Conservation (phyloP, 2,329 filamentous ascomycete species). For the Laburnicola sp. region DNA sequence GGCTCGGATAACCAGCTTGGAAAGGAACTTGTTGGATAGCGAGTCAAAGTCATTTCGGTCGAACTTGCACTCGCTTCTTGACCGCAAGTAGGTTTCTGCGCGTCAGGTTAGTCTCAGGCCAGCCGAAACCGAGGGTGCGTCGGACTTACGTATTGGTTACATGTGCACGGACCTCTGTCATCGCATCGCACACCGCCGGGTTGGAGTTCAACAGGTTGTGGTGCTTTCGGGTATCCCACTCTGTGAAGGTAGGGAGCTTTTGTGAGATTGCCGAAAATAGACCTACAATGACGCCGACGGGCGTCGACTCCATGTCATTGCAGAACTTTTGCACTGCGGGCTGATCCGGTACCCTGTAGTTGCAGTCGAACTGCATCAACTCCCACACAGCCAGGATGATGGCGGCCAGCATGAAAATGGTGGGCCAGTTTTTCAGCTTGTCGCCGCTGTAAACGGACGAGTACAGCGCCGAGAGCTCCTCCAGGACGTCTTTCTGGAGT, state of each 20-base stretch:
- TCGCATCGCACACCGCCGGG: conserved; percentile 85
- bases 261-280: conserved; percentile 98
- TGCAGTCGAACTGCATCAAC: conserved; percentile 98
- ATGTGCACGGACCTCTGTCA: conserved; percentile 93
- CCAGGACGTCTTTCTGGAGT: conserved; percentile 91
- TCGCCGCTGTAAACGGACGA: conserved; percentile 98
- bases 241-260: conserved; percentile 87
- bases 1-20: conserved; percentile 92
- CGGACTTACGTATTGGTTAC: conserved; percentile 81
- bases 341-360: conserved; percentile 88
- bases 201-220: conserved; percentile 91
- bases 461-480: conserved; percentile 89
- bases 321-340: conserved; percentile 91
- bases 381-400: conserved; percentile 96
- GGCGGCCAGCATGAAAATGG: conserved; percentile 94
- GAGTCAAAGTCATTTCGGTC: conserved; percentile 92
- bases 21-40: conserved; percentile 95
- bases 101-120: conserved; percentile 47
- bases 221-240: conserved; percentile 93
- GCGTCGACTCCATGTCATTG: conserved; percentile 92
- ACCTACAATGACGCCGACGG: conserved; percentile 93
- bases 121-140: conserved; percentile 12
- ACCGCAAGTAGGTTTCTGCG: conserved; percentile 82
- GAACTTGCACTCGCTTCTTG: conserved; percentile 78
- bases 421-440: conserved; percentile 98